Percentiles rank a stretch among this genome's conserved stretches.
phyloP scores from a whole-genome alignment of 345 rosid genomes.

The Murraya paniculata region DNA sequence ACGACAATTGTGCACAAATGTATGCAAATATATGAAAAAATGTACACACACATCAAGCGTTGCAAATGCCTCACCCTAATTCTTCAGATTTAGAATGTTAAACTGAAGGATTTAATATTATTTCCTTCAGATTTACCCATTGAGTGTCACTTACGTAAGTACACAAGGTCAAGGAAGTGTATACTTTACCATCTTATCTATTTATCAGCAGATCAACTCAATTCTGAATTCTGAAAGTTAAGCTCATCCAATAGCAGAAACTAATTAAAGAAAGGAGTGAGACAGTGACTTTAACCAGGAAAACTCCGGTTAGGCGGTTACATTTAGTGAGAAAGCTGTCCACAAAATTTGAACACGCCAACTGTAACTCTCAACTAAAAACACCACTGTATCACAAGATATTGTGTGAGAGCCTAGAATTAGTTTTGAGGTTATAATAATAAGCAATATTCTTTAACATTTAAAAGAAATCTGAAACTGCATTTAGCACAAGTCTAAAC shows the following conservation, averaged over 20 bases:
- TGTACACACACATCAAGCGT: background rate
- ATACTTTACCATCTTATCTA: background rate
- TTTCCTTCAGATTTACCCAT: background rate
- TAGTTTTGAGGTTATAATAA: background rate
- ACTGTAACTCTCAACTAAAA: background rate
- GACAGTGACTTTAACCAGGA: background rate
- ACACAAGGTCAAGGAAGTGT: background rate
- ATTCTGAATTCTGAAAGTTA: background rate
- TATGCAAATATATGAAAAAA: background rate
- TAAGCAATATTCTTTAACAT: background rate
- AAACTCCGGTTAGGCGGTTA: background rate
- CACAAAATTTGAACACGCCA: background rate
- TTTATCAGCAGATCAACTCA: background rate
- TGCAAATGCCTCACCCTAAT: background rate
- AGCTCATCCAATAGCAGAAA: background rate
- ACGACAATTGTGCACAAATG: background rate
- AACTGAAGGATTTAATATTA: background rate
- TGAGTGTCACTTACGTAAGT: background rate
- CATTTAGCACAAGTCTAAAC: background rate
- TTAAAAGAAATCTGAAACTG: background rate
- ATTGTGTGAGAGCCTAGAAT: background rate
- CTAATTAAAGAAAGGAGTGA: background rate
- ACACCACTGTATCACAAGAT: background rate
- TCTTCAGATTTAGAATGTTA: background rate
- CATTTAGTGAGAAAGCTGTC: background rate